Evolutionary conservation across 1,284 basidiomycete genomes (phyloP).

Genomic region (Fomitiporia mediterranea): DNA sequence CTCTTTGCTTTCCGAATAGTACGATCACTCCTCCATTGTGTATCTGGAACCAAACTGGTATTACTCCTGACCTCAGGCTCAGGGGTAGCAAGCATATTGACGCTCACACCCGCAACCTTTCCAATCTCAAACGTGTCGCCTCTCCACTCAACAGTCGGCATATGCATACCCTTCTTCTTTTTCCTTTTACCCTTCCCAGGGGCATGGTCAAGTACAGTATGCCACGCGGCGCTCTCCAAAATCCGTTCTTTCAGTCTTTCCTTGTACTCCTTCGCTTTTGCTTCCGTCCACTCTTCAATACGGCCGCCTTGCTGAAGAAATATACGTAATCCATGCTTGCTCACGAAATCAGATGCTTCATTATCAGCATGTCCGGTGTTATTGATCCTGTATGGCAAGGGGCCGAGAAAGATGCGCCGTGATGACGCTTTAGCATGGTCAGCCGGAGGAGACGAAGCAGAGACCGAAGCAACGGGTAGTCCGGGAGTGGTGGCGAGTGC

Average conservation of each 20-base stretch:
- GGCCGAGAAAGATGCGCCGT: conserved; percentile 43
- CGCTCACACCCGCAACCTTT: conserved; percentile 49
- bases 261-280: conserved; percentile 43
- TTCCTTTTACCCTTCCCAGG: too few relatives aligned
- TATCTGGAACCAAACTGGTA: neutral
- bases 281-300: conserved; percentile 60
- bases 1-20: conserved; percentile 1
- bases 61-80: too few relatives aligned
- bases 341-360: conserved; percentile 36
- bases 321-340: conserved; percentile 54
- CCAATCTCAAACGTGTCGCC: conserved; percentile 74
- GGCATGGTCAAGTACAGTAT: conserved; percentile 39
- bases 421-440: conserved; percentile 23
- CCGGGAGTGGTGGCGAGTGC: too few relatives aligned
- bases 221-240: conserved; percentile 43
- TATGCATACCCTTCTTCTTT: conserved; percentile 33
- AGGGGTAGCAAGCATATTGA: conserved; percentile 35
- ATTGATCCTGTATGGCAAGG: conserved; percentile 48
- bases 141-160: conserved; percentile 47
- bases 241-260: conserved; percentile 58
- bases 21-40: neutral
- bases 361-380: conserved; percentile 33
- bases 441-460: conserved; percentile 10
- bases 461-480: neutral
- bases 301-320: conserved; percentile 60